These are phyloP conservation scores for Cladorrhinum sp. DNA, from an alignment of 2,329 filamentous ascomycete genomes.

Conservation along the genomic window DNA sequence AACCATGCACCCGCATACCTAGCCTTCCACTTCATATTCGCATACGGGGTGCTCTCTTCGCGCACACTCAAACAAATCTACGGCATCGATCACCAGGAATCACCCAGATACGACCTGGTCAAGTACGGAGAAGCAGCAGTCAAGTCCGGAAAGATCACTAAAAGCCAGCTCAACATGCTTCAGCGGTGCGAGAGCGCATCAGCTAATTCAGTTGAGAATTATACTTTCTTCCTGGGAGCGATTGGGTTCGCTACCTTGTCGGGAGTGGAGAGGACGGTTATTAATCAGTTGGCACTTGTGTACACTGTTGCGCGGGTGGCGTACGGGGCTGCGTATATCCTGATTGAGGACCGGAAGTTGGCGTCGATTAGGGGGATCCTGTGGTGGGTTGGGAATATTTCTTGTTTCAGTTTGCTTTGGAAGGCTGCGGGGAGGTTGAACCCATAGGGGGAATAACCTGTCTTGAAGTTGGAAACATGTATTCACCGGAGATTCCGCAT, in stretches of 20 bases:
- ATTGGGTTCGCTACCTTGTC: slow-evolving; percentile 40
- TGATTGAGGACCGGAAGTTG: slow-evolving; percentile 35
- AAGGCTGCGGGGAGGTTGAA: slow-evolving; percentile 1
- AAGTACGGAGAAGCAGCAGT: slow-evolving; percentile 45
- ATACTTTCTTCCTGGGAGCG: slow-evolving; percentile 36
- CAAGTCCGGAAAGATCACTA: slow-evolving; percentile 42
- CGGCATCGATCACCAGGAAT: slow-evolving; percentile 46
- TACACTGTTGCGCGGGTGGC: slow-evolving; percentile 42
- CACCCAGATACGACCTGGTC: slow-evolving; percentile 44
- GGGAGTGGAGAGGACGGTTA: slow-evolving; percentile 32
- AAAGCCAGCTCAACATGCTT: slow-evolving; percentile 40
- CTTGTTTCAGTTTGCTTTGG: slow-evolving; percentile 34
- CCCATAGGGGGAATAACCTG: not conserved
- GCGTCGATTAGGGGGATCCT: slow-evolving; percentile 36
- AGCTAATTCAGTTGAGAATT: slow-evolving; percentile 45
- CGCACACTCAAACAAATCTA: slow-evolving; percentile 42
- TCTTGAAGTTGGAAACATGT: too few relatives aligned
- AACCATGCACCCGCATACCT: slow-evolving; percentile 33
- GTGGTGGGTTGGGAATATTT: slow-evolving; percentile 44
- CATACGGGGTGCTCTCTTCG: slow-evolving; percentile 43
- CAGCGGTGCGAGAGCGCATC: slow-evolving; percentile 44
- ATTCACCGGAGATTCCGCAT: too few relatives aligned
- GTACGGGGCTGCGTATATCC: slow-evolving; percentile 41
- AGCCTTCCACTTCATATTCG: slow-evolving; percentile 41
- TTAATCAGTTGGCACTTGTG: slow-evolving; percentile 39